phyloP scores from a whole-genome alignment of 495 filamentous ascomycete species.

The Glonium stellatum region DNA sequence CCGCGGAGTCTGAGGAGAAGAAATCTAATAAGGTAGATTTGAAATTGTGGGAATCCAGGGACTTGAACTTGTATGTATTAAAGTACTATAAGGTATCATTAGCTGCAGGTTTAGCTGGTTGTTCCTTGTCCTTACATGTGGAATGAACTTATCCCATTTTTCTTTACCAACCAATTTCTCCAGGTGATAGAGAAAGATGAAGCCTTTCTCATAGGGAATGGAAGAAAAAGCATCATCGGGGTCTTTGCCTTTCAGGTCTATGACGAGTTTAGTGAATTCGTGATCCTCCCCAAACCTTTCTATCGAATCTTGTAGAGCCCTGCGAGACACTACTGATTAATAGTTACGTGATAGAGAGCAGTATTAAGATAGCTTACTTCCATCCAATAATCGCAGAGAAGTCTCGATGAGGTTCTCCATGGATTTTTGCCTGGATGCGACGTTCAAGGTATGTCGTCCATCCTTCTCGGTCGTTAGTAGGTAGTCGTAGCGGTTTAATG shows the following conservation, averaged over 20 bases:
- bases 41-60: conserved; percentile 88
- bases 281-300: conserved; percentile 70
- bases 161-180: conserved; percentile 78
- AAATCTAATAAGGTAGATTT: conserved; percentile 78
- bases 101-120: not conserved
- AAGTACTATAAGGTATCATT: conserved; percentile 57
- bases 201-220: conserved; percentile 76
- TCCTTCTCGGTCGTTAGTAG: conserved; percentile 26
- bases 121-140: conserved; percentile 48
- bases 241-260: conserved; percentile 80
- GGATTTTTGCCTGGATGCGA: conserved; percentile 58
- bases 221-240: conserved; percentile 92
- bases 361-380: conserved; percentile 28
- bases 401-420: conserved; percentile 77
- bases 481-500: too few species aligned
- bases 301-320: conserved; percentile 62
- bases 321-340: too few species aligned
- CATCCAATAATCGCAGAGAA: conserved; percentile 88
- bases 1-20: conserved; percentile 61
- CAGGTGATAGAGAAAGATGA: conserved; percentile 72
- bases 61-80: conserved; percentile 67
- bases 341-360: too few species aligned
- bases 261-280: conserved; percentile 85
- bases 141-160: conserved; percentile 89
- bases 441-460: conserved; percentile 95